phyloP scores from a whole-genome alignment of 176 grass and related monocot genomes.

The Eremochloa ophiuroides region DNA sequence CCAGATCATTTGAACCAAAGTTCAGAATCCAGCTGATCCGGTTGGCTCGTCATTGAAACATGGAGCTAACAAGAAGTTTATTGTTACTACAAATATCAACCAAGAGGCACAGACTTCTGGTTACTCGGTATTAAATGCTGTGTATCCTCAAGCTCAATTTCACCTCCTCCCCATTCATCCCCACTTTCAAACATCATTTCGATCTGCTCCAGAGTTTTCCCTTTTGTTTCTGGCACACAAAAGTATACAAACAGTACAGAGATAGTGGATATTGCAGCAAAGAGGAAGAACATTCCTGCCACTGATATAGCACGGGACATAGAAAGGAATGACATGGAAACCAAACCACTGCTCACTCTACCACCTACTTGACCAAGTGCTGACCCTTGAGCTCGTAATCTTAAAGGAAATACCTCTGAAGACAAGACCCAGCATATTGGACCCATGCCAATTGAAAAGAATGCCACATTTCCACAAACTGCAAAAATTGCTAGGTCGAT shows the following conservation, averaged over 20 bases:
- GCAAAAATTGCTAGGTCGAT: slow-evolving; percentile 72
- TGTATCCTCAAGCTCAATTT: slow-evolving; percentile 72
- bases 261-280: slow-evolving; percentile 50
- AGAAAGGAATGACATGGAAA: slow-evolving; percentile 92
- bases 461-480: slow-evolving; percentile 84
- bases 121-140: slow-evolving; percentile 48
- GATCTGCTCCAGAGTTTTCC: slow-evolving; percentile 86
- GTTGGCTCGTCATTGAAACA: slow-evolving; percentile 3
- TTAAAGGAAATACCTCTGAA: slow-evolving; percentile 83
- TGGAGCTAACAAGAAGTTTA: slow-evolving; percentile 7
- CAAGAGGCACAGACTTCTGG: slow-evolving; percentile 39
- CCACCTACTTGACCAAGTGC: slow-evolving; percentile 83
- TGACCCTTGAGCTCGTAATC: slow-evolving; percentile 83
- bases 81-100: slow-evolving; percentile 23
- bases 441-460: slow-evolving; percentile 90
- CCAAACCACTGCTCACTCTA: slow-evolving; percentile 77
- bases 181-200: slow-evolving; percentile 77
- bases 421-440: slow-evolving; percentile 94
- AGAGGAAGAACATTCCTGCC: slow-evolving; percentile 70
- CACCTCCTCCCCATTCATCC: slow-evolving; percentile 54
- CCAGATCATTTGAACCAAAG: neutral
- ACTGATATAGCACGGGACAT: slow-evolving; percentile 69
- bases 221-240: slow-evolving; percentile 87
- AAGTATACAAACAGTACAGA: slow-evolving; percentile 73
- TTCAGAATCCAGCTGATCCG: neutral